Percentiles rank a stretch among this genome's conserved stretches.
Evolutionary conservation across 331 rosid genomes (phyloP).

Genomic region (Quercus tomentella): DNA sequence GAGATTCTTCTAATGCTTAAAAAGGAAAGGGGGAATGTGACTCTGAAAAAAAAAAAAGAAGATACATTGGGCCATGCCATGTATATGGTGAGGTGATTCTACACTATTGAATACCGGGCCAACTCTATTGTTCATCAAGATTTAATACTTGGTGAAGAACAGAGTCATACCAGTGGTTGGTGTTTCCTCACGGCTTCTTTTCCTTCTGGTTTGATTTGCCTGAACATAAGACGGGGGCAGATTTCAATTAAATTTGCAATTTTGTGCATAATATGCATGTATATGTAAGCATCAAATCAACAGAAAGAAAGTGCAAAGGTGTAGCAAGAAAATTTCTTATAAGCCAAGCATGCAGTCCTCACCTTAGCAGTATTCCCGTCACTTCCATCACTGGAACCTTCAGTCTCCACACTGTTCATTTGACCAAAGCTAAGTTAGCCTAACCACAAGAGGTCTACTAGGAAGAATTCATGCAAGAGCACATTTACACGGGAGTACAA

Average conservation of each 20-base stretch:
- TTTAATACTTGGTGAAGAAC: constrained; percentile 39
- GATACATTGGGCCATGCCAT: constrained; percentile 9
- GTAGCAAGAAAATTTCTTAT: not conserved
- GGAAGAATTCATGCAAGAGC: constrained; percentile 5
- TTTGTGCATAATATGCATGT: constrained; percentile 4
- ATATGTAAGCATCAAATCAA: constrained; percentile 2
- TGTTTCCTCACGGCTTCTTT: constrained; percentile 74
- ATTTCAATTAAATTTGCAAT: constrained; percentile 17
- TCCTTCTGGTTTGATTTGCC: constrained; percentile 67
- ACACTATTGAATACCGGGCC: constrained; percentile 18
- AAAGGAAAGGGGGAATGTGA: not conserved
- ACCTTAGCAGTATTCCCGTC: constrained; percentile 74
- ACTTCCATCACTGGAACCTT: constrained; percentile 91
- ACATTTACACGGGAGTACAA: not conserved
- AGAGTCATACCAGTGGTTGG: constrained; percentile 65
- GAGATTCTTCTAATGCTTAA: not conserved
- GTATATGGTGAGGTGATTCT: not conserved
- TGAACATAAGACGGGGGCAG: constrained; percentile 40
- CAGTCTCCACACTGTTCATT: constrained; percentile 61
- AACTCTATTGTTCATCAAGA: constrained; percentile 27
- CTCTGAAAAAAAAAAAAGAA: not conserved
- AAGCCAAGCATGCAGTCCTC: constrained; percentile 23
- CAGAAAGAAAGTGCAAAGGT: constrained; percentile 2
- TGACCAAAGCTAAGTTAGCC: constrained; percentile 28
- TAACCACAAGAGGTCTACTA: not conserved